A percentile compares a stretch with the other conserved stretches of the same genome.
Evolutionary conservation across 2,329 filamentous ascomycete species (phyloP).

Genomic region (Corinectria fuckeliana): DNA sequence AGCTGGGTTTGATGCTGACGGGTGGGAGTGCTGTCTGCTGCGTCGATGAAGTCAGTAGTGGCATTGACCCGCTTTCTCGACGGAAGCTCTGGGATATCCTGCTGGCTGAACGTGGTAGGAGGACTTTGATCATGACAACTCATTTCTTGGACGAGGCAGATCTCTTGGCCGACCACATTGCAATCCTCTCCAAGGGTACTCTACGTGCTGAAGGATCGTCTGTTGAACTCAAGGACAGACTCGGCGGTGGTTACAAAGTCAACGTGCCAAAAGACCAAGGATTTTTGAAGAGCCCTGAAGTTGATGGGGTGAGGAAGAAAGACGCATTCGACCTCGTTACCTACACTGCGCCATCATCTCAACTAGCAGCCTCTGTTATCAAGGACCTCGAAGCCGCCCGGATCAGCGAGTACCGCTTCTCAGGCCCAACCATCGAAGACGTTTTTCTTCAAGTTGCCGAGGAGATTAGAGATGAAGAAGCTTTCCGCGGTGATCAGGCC

Average conservation of each 20-base stretch:
- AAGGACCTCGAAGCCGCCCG: slow-evolving; percentile 69
- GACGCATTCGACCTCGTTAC: slow-evolving; percentile 73
- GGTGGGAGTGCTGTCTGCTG: slow-evolving; percentile 88
- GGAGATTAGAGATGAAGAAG: slow-evolving; percentile 68
- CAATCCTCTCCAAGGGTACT: slow-evolving; percentile 83
- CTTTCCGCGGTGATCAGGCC: slow-evolving; percentile 36
- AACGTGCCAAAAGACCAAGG: slow-evolving; percentile 69
- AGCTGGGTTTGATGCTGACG: slow-evolving; percentile 94
- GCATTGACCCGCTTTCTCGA: slow-evolving; percentile 84
- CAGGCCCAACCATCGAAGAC: slow-evolving; percentile 89
- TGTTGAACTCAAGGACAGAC: slow-evolving; percentile 80
- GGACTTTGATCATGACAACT: slow-evolving; percentile 88
- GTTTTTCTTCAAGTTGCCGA: slow-evolving; percentile 88
- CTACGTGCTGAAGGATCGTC: slow-evolving; percentile 84
- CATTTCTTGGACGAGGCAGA: slow-evolving; percentile 96
- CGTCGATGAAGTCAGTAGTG: slow-evolving; percentile 89
- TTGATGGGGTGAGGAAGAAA: slow-evolving; percentile 64
- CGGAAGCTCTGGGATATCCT: slow-evolving; percentile 95
- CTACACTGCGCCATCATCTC: slow-evolving; percentile 74
- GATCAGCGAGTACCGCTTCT: slow-evolving; percentile 81
- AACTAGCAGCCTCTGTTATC: slow-evolving; percentile 74
- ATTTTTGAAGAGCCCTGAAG: slow-evolving; percentile 53
- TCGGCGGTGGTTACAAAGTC: slow-evolving; percentile 86
- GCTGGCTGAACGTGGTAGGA: slow-evolving; percentile 78
- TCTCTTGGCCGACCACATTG: slow-evolving; percentile 85